Percentiles rank a stretch among this genome's conserved stretches.
Evolutionary conservation across 768 basidiomycete genomes (phyloP).

Genomic region (Pulveroboletus frians): DNA sequence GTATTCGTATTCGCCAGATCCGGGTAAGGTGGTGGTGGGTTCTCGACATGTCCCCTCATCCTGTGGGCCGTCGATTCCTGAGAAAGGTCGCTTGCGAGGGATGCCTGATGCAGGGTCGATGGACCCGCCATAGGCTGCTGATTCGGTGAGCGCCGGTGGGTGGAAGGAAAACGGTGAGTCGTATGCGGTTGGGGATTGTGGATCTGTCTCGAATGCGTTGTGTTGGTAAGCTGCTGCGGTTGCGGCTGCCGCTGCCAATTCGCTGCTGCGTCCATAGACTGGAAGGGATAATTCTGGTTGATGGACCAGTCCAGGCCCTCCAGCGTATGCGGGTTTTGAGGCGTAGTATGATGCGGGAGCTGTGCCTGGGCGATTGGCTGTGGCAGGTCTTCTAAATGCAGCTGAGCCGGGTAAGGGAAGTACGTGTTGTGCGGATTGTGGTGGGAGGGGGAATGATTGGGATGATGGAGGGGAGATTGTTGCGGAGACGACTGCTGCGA

Average conservation of each 20-base stretch:
- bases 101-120: slow-evolving; percentile 35
- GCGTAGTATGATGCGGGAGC: slow-evolving; percentile 63
- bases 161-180: slow-evolving; percentile 80
- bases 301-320: slow-evolving; percentile 51
- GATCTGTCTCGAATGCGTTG: slow-evolving; percentile 29
- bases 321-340: slow-evolving; percentile 41
- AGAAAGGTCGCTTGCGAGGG: slow-evolving; percentile 61
- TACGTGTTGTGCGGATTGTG: slow-evolving; percentile 44
- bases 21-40: slow-evolving; percentile 24
- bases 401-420: slow-evolving; percentile 54
- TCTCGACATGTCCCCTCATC: slow-evolving; percentile 42
- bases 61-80: slow-evolving; percentile 46
- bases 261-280: slow-evolving; percentile 36
- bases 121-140: slow-evolving; percentile 28
- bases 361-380: slow-evolving; percentile 63
- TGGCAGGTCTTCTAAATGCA: slow-evolving; percentile 52
- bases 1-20: slow-evolving; percentile 53
- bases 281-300: slow-evolving; percentile 41
- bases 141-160: slow-evolving; percentile 50
- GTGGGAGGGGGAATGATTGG: slow-evolving; percentile 35
- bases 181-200: slow-evolving; percentile 31
- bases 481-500: slow-evolving; percentile 74
- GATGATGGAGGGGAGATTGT: slow-evolving; percentile 48
- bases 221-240: slow-evolving; percentile 28
- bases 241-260: slow-evolving; percentile 34